Base-by-base conservation (phyloP, 1,139 yeast genomes). In the Pneumocystis oryctolagi region DNA sequence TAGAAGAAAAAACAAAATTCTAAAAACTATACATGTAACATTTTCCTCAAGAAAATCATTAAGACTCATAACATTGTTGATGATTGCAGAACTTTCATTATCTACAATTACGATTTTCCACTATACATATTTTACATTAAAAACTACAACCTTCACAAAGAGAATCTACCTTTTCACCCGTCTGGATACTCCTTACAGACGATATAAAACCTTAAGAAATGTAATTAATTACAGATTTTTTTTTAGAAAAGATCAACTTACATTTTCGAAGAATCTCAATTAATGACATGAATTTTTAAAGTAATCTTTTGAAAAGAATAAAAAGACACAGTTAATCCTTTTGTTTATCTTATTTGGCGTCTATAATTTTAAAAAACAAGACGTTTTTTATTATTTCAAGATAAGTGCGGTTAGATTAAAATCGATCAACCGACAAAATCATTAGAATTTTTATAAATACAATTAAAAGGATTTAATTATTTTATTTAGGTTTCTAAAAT, bases 41-140 rank as follows among this genome's bases (percentile, higher is more conserved):
- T 72, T 71, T 39, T 75, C 71, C 64, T 75, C 74, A 37, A 78
- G 71, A 12, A 78, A 69, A 59, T 78, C 80, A 62, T 70, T 71
- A 58, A 69, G 70, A 5, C 74, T 73, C 12, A 77, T 66, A 5
- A 77, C 73, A 35, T 71, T 70, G 58, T 71, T 70, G 47, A 77
- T 69, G n/a, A 76, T 65, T n/a, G 68, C 65, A 34, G 74, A 70
- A 1, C 77, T 74, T 20, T 72, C 70, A 14, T 69, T 71, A 66
- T 78, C 81, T 8, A 78, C 66, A 2, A 79, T 71, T 39, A 79
- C 69, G 35, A 76, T 75, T 69, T 77, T 78, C 70, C 77, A 76
- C 69, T 73, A 47, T 12, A 25, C 6, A 6, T 47, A 20, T 47
- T 47, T 47, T 25, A 47, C 31, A 9, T n/a, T 2, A 25, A 47